phyloP scores from a whole-genome alignment of 108 stramenopile genomes.

The Discostella pseudostelligera region DNA sequence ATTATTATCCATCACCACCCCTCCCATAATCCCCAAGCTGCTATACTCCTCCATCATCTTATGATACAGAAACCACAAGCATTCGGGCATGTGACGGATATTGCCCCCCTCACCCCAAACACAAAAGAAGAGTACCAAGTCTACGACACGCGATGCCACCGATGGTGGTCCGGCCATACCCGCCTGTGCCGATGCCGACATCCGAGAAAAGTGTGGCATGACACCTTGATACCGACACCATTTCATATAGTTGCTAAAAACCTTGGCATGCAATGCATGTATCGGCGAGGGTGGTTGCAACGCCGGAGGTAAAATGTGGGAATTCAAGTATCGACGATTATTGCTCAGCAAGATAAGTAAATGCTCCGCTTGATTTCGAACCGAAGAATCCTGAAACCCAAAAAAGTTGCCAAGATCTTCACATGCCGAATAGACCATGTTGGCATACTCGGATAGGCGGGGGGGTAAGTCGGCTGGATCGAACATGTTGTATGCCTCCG shows the following conservation, averaged over 20 bases:
- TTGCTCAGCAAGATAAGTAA: slow-evolving; percentile 90
- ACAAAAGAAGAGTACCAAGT: slow-evolving; percentile 94
- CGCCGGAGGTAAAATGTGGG: slow-evolving; percentile 74
- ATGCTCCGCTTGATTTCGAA: slow-evolving; percentile 96
- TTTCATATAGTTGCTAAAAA: slow-evolving; percentile 96
- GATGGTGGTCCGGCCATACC: slow-evolving; percentile 85
- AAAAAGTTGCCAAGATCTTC: slow-evolving; percentile 94
- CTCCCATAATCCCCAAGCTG: slow-evolving; percentile 50
- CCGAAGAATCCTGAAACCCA: slow-evolving; percentile 90
- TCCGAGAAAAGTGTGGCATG: slow-evolving; percentile 84
- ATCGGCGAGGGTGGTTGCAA: slow-evolving; percentile 86
- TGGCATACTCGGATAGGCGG: slow-evolving; percentile 87
- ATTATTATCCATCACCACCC: slow-evolving; percentile 6
- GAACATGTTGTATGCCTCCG: slow-evolving; percentile 84
- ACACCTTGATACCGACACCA: slow-evolving; percentile 94
- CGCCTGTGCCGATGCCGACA: slow-evolving; percentile 50
- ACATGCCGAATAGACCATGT: slow-evolving; percentile 90
- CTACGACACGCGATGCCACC: slow-evolving; percentile 81
- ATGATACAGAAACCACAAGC: slow-evolving; percentile 97
- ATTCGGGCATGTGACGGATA: slow-evolving; percentile 97
- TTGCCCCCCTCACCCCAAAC: slow-evolving; percentile 98
- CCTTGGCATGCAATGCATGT: slow-evolving; percentile 90
- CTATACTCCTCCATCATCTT: slow-evolving; percentile 95
- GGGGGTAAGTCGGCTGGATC: slow-evolving; percentile 89
- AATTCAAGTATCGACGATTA: slow-evolving; percentile 94